Evolutionary conservation across 2,329 filamentous ascomycete species (phyloP).

Genomic region (Alternaria viburni): DNA sequence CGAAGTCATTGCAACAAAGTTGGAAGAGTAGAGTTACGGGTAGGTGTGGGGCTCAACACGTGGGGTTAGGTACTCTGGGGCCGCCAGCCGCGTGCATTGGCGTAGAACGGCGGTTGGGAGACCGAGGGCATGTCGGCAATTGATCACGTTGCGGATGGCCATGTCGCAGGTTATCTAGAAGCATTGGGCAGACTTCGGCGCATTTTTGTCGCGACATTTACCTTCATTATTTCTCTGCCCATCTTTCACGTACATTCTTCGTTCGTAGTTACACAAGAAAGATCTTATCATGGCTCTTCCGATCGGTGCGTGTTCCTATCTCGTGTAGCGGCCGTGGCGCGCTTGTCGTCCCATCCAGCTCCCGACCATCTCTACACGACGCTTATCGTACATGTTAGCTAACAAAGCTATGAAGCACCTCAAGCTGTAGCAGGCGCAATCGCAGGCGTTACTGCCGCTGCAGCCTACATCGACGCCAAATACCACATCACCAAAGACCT

Average conservation of each 20-base stretch:
- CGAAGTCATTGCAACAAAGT: not conserved
- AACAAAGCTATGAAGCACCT: constrained; percentile 28
- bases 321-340: constrained; percentile 1
- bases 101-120: not conserved
- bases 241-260: not conserved
- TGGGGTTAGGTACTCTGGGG: constrained; percentile 11
- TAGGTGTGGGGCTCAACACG: constrained; percentile 26
- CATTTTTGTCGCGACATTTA: not conserved
- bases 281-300: constrained; percentile 12
- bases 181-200: constrained; percentile 5
- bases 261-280: not conserved
- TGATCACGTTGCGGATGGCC: constrained; percentile 29
- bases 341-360: not conserved
- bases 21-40: constrained; percentile 18
- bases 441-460: constrained; percentile 49
- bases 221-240: not conserved
- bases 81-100: constrained; percentile 15
- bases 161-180: constrained; percentile 18
- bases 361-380: not conserved
- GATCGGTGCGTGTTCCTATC: constrained; percentile 10
- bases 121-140: constrained; percentile 36
- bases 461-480: constrained; percentile 72
- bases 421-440: constrained; percentile 38
- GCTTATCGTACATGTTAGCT: constrained; percentile 1
- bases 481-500: constrained; percentile 71